Percentiles rank a stretch among this genome's conserved stretches.
These are phyloP conservation scores for Solanum paucissectum DNA, from an alignment of 257 asterid species.

Conservation along the genomic window DNA sequence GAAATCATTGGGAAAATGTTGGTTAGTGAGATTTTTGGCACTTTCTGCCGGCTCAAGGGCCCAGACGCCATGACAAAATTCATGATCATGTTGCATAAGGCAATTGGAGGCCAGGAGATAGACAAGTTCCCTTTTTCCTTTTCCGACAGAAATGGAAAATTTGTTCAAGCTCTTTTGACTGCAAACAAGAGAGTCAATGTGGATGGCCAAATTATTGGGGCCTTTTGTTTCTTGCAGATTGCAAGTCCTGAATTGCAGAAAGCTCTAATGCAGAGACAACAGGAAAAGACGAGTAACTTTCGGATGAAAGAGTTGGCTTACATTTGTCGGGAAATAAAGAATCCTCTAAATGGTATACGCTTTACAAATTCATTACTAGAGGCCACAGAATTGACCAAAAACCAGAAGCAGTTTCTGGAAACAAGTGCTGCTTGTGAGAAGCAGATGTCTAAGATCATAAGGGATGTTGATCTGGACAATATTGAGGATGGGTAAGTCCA, in stretches of 20 bases:
- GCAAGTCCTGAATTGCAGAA: conserved; percentile 72
- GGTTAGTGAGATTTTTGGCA: conserved; percentile 80
- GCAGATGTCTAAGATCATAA: conserved; percentile 69
- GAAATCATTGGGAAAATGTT: conserved; percentile 69
- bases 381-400: conserved; percentile 58
- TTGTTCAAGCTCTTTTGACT: conserved; percentile 60
- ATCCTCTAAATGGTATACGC: conserved; percentile 70
- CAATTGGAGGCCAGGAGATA: conserved; percentile 65
- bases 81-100: conserved; percentile 74
- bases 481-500: conserved; percentile 59
- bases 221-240: conserved; percentile 87
- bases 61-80: conserved; percentile 60
- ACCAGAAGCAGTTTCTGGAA: conserved; percentile 72
- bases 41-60: conserved; percentile 55
- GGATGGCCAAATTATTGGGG: conserved; percentile 71
- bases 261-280: conserved; percentile 49
- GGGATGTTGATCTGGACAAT: conserved; percentile 56
- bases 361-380: conserved; percentile 74
- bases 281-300: conserved; percentile 40
- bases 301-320: conserved; percentile 81
- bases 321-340: conserved; percentile 62
- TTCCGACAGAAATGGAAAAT: conserved; percentile 49
- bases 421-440: conserved; percentile 87
- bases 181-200: conserved; percentile 72
- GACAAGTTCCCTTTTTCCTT: conserved; percentile 62